Percentiles rank a stretch among this genome's conserved stretches.
These are phyloP conservation scores for Candida maris DNA, from an alignment of 805 yeast genomes.

Conservation along the genomic window DNA sequence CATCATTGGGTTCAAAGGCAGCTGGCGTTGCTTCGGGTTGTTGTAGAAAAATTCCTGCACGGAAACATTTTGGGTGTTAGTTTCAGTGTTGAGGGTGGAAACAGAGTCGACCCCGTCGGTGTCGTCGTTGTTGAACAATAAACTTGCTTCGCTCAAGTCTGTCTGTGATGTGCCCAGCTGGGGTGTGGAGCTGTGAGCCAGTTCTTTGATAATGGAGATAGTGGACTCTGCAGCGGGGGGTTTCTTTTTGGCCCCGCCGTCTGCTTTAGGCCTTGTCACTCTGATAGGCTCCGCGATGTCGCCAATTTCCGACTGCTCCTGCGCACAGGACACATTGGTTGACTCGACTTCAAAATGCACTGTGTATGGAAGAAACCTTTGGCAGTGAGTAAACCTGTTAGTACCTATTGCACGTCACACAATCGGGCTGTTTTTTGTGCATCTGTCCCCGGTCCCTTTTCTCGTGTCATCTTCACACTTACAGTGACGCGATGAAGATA, in stretches of 20 bases:
- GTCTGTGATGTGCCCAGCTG: constrained; percentile 8
- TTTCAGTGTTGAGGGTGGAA: constrained; percentile 10
- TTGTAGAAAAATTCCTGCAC: constrained; percentile 53
- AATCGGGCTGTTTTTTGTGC: too few species aligned
- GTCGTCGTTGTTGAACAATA: constrained; percentile 8
- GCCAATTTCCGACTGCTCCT: constrained; percentile 15
- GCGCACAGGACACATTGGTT: constrained; percentile 6
- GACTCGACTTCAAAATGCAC: constrained; percentile 57
- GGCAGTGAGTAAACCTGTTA: too few species aligned
- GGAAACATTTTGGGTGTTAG: constrained; percentile 30
- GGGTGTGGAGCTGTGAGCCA: constrained; percentile 14
- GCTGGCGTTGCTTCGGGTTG: constrained; percentile 23
- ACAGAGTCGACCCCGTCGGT: constrained; percentile 15
- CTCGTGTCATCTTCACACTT: constrained; percentile 37
- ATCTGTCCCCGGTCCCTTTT: too few species aligned
- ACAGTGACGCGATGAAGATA: constrained; percentile 65
- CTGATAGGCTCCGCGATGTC: constrained; percentile 28
- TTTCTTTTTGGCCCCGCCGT: constrained; percentile 5
- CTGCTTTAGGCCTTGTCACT: constrained; percentile 6
- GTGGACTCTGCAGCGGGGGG: constrained; percentile 14
- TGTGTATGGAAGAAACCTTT: constrained; percentile 66
- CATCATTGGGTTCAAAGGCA: constrained; percentile 11
- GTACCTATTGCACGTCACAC: too few species aligned
- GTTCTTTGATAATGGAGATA: constrained; percentile 24
- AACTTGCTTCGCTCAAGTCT: constrained; percentile 6